Conservation (phyloP, 2,329 filamentous ascomycete species). For the Colletotrichum eremochloae region DNA sequence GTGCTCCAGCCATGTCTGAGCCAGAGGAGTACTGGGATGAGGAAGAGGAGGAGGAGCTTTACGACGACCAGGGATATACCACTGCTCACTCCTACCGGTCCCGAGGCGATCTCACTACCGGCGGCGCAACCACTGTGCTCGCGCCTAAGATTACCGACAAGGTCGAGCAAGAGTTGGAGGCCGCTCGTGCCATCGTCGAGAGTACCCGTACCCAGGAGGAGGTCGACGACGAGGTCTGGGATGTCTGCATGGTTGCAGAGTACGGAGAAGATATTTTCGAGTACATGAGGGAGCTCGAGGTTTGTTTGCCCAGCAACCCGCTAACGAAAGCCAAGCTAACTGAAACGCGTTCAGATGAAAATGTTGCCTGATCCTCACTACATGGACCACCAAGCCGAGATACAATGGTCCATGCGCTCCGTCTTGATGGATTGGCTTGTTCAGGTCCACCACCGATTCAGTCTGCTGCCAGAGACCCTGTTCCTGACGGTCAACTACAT, state of each 20-base stretch:
- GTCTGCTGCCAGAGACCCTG: constrained; percentile 90
- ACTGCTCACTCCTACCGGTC: constrained; percentile 83
- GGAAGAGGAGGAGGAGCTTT: constrained; percentile 73
- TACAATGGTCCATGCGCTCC: constrained; percentile 98
- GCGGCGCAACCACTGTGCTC: constrained; percentile 69
- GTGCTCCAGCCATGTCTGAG: constrained; percentile 48
- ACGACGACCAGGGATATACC: constrained; percentile 78
- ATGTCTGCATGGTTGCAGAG: constrained; percentile 97
- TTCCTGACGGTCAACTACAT: constrained; percentile 98
- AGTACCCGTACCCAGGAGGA: constrained; percentile 77
- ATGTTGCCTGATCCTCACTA: constrained; percentile 93
- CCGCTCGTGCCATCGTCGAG: constrained; percentile 75
- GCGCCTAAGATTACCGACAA: constrained; percentile 79
- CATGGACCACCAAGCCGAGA: constrained; percentile 97
- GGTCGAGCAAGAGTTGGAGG: constrained; percentile 78
- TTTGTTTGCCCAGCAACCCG: constrained; percentile 56
- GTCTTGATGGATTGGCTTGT: constrained; percentile 99
- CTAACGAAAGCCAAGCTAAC: constrained; percentile 43
- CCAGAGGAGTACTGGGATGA: constrained; percentile 84
- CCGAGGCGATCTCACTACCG: constrained; percentile 73
- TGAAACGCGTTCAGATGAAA: constrained; percentile 65
- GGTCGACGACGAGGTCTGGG: constrained; percentile 89
- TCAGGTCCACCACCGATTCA: constrained; percentile 94
- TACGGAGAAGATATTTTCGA: constrained; percentile 96
- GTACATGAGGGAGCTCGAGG: constrained; percentile 92